A percentile compares a stretch with the other conserved stretches of the same genome.
These are phyloP conservation scores for Leccinum obscurum DNA, from an alignment of 768 basidiomycete species.

Conservation along the genomic window DNA sequence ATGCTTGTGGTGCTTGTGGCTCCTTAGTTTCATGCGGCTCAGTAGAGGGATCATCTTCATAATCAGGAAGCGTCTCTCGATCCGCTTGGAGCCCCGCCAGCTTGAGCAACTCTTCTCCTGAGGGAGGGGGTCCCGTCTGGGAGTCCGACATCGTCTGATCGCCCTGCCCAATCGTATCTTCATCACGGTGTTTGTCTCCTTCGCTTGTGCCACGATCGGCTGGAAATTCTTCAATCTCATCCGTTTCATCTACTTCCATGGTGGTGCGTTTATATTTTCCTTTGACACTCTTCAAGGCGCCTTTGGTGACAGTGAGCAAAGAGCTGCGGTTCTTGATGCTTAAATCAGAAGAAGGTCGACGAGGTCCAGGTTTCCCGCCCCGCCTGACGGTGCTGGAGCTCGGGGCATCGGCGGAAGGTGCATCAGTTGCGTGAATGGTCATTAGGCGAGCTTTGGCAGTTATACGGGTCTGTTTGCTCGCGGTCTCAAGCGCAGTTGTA, in stretches of 20 bases:
- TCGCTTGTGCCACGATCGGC: background rate
- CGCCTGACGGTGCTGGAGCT: conserved; percentile 12
- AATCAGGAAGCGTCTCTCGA: conserved; percentile 51
- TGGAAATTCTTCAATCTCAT: conserved; percentile 21
- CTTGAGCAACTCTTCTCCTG: conserved; percentile 47
- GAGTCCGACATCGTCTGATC: conserved; percentile 6
- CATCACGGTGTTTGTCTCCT: conserved; percentile 17
- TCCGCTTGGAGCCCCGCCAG: conserved; percentile 48
- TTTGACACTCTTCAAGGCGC: conserved; percentile 50
- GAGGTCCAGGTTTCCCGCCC: conserved; percentile 46
- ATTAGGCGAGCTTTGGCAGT: conserved; percentile 50
- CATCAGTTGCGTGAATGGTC: conserved; percentile 16
- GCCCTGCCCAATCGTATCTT: conserved; percentile 14
- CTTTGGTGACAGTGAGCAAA: conserved; percentile 53
- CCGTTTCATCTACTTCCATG: conserved; percentile 17
- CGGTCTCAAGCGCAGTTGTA: conserved; percentile 24
- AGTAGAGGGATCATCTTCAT: conserved; percentile 46
- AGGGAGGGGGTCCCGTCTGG: conserved; percentile 27
- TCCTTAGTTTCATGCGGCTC: conserved; percentile 10
- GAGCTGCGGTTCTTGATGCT: conserved; percentile 47
- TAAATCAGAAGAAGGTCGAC: conserved; percentile 48
- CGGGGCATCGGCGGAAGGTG: conserved; percentile 13
- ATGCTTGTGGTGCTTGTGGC: conserved; percentile 8
- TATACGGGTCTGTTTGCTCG: conserved; percentile 41
- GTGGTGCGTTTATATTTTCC: conserved; percentile 36